Evolutionary conservation across 495 filamentous ascomycete genomes (phyloP).

Genomic region (Echria macrotheca): DNA sequence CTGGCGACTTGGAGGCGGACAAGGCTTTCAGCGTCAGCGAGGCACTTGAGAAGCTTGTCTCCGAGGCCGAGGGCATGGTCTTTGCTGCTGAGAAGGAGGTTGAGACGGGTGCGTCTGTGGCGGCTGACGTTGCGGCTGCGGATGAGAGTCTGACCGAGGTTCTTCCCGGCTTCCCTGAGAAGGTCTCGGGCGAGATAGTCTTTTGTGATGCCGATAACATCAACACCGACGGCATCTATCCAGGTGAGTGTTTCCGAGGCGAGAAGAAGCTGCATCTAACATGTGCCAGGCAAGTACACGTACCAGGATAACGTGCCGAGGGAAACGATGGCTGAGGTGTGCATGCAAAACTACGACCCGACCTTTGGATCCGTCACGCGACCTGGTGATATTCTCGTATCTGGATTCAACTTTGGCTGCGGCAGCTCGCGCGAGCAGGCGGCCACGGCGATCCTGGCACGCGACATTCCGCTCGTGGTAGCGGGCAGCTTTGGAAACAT

Average conservation of each 20-base stretch:
- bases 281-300: constrained; percentile 39
- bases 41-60: constrained; percentile 63
- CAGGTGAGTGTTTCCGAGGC: constrained; percentile 57
- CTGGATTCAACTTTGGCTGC: constrained; percentile 89
- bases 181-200: constrained; percentile 60
- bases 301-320: constrained; percentile 78
- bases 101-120: constrained; percentile 16
- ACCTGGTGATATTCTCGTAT: constrained; percentile 71
- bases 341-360: constrained; percentile 89
- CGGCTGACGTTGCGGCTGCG: constrained; percentile 15
- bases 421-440: constrained; percentile 81
- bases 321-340: constrained; percentile 78
- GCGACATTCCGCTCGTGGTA: constrained; percentile 77
- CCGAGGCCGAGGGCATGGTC: constrained; percentile 59
- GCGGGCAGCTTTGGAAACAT: constrained; percentile 87
- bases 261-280: too few relatives aligned
- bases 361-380: constrained; percentile 56
- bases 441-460: constrained; percentile 82
- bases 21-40: constrained; percentile 58
- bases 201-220: constrained; percentile 70
- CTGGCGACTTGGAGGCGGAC: constrained; percentile 55
- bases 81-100: constrained; percentile 34
- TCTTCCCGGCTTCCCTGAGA: constrained; percentile 65
- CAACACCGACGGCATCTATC: constrained; percentile 81
- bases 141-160: constrained; percentile 49